Base-by-base conservation (phyloP, 1,284 basidiomycete genomes). In the Ustilago nuda region DNA sequence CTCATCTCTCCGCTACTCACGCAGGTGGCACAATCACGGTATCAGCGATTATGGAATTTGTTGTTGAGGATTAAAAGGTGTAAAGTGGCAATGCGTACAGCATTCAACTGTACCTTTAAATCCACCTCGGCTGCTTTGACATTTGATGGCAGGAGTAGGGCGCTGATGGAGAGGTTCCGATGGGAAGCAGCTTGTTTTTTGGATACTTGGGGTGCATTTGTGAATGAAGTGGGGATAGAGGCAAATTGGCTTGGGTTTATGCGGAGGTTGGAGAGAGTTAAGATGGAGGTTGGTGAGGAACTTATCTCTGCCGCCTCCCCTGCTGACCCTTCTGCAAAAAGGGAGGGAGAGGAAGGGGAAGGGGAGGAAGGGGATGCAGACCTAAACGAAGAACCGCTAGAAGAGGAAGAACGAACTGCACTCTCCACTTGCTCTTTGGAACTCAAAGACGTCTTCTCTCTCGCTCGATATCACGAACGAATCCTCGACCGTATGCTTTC, bases 391-490 rank as follows among this genome's bases (percentile, higher is more conserved):
- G 70, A 71, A n/a, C 41, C 13, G 12, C 43, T 77, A 33, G 72
- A 58, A 27, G 78, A 74, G 5, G 66, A 74, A 27, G 67, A 71
- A 23, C 36, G 51, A 15, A 43, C 56, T n/a, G 67, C 72, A 11
- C 39, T 67, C 19, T 56, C 59, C 62, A 70, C 68, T 3, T 64
- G 60, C 5, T 65, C n/a, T 2, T 32, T 78, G 2, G 71, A 78
- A 43, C 61, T 82, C 19, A 78, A 79, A 52, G 80, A 82, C 53
- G 72, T 82, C 23, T 82, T 82, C 41, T 77, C 73, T 7, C 62
- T 82, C 8, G 80, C 78, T 8, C 56, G 72, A 3, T 80, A 76
- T 33, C 80, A 82, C 52, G 80, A 82, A 41, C 35, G 66, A 0
- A 61, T 79, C 30, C 69, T 82, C 13, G 80, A 82, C 32, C 65